These are phyloP conservation scores for Pelargonium fulgidum DNA, from an alignment of 441 rosid genomes.

Conservation along the genomic window DNA sequence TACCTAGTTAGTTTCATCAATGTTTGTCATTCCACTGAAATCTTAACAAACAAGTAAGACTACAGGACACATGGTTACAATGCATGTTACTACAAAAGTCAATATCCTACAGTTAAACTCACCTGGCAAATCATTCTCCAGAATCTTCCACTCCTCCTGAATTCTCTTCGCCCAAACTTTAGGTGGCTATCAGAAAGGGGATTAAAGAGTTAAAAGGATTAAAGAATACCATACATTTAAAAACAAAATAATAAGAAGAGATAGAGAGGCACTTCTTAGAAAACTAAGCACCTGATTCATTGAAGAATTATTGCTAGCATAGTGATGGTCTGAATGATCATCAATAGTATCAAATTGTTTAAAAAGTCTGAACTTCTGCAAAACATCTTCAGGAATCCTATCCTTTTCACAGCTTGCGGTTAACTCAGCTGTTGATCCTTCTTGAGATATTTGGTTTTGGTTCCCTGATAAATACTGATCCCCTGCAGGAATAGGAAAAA, in stretches of 20 bases:
- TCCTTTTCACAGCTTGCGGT: conserved; percentile 23
- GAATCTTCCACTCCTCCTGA: conserved; percentile 83
- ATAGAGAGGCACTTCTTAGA: conserved; percentile 10
- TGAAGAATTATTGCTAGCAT: conserved; percentile 29
- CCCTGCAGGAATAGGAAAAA: conserved; percentile 15
- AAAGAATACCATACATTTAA: neutral
- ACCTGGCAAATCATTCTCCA: conserved; percentile 92
- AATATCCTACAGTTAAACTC: conserved; percentile 1
- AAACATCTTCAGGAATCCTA: conserved; percentile 35
- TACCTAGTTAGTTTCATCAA: neutral
- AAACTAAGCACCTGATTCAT: conserved; percentile 43
- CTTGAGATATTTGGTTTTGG: neutral
- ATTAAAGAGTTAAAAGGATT: neutral
- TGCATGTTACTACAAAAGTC: neutral
- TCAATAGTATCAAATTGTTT: conserved; percentile 71
- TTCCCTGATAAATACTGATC: conserved; percentile 13
- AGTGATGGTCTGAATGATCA: conserved; percentile 64
- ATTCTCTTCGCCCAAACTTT: conserved; percentile 67
- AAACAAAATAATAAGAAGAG: conserved; percentile 5
- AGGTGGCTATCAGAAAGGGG: conserved; percentile 34
- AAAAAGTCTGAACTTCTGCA: conserved; percentile 47
- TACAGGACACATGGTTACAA: neutral
- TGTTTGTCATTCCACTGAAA: neutral
- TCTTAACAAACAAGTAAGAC: neutral
- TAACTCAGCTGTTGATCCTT: neutral